A percentile compares a stretch with the other conserved stretches of the same genome.
These are phyloP conservation scores for Taiwanofungus camphoratus DNA, from an alignment of 1,284 basidiomycete species.

Conservation along the genomic window DNA sequence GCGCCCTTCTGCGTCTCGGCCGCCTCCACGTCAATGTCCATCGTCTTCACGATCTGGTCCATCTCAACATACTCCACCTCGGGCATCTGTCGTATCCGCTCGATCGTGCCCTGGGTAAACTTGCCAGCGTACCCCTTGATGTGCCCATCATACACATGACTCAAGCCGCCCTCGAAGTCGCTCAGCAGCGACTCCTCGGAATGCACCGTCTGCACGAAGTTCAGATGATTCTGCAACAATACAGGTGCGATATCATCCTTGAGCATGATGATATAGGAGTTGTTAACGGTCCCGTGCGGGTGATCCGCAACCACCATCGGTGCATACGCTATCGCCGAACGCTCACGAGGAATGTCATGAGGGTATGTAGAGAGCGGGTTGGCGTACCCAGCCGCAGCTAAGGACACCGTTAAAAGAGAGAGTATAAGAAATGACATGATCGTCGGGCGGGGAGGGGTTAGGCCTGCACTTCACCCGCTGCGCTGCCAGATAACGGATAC, in stretches of 20 bases:
- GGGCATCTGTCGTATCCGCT: slow-evolving; percentile 79
- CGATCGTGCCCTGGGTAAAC: slow-evolving; percentile 73
- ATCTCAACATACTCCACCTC: slow-evolving; percentile 92
- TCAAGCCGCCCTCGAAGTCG: slow-evolving; percentile 41
- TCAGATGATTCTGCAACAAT: slow-evolving; percentile 69
- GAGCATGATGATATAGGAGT: slow-evolving; percentile 88
- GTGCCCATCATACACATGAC: slow-evolving; percentile 68
- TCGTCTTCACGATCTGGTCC: slow-evolving; percentile 84
- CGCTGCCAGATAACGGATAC: slow-evolving; percentile 22
- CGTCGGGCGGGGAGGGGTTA: slow-evolving; percentile 15
- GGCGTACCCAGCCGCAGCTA: slow-evolving; percentile 36
- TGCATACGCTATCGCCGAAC: slow-evolving; percentile 47
- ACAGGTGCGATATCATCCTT: slow-evolving; percentile 60
- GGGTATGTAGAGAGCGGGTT: slow-evolving; percentile 65
- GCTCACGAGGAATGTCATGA: slow-evolving; percentile 33
- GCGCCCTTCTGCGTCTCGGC: slow-evolving; percentile 66
- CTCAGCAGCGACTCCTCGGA: slow-evolving; percentile 44
- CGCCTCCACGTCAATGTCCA: slow-evolving; percentile 79
- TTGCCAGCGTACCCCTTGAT: slow-evolving; percentile 83
- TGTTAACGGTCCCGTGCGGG: slow-evolving; percentile 70
- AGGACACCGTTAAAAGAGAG: slow-evolving; percentile 37
- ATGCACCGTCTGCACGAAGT: slow-evolving; percentile 60
- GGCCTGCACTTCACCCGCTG: neutral
- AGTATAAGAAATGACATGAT: slow-evolving; percentile 39
- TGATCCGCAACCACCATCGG: slow-evolving; percentile 50